Evolutionary conservation across 768 basidiomycete species (phyloP).

Genomic region (Tricholoma terreum): DNA sequence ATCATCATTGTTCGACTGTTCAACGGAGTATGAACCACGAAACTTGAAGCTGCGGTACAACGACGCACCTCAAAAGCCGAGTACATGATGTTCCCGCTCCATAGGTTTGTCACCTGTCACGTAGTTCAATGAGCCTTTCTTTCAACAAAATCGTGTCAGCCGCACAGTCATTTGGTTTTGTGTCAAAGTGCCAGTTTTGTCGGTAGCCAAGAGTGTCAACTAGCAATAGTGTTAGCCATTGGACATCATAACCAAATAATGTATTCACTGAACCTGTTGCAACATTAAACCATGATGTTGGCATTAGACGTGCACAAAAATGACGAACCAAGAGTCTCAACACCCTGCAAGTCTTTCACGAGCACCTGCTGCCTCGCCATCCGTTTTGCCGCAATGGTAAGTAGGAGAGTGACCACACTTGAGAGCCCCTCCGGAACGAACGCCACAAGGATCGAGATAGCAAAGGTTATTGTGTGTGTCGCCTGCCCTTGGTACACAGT

Average conservation of each 20-base stretch:
- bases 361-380: slow-evolving; percentile 71
- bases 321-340: slow-evolving; percentile 59
- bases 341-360: slow-evolving; percentile 73
- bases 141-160: background rate
- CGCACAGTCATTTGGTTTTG: slow-evolving; percentile 68
- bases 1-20: slow-evolving; percentile 64
- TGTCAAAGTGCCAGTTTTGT: slow-evolving; percentile 71
- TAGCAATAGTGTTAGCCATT: slow-evolving; percentile 21
- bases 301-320: background rate
- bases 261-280: slow-evolving; percentile 42
- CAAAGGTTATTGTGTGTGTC: slow-evolving; percentile 58
- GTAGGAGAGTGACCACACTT: slow-evolving; percentile 61
- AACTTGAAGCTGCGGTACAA: background rate
- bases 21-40: background rate
- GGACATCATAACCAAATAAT: background rate
- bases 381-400: slow-evolving; percentile 68
- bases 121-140: background rate
- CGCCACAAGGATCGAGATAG: slow-evolving; percentile 58
- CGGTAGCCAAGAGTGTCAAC: slow-evolving; percentile 66
- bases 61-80: slow-evolving; percentile 54
- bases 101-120: slow-evolving; percentile 55
- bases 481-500: slow-evolving; percentile 64
- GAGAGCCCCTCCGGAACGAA: slow-evolving; percentile 65
- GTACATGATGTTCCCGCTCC: slow-evolving; percentile 62
- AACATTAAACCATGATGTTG: slow-evolving; percentile 23